Conservation (phyloP, 257 asterid species). For the Cordia subcordata region DNA sequence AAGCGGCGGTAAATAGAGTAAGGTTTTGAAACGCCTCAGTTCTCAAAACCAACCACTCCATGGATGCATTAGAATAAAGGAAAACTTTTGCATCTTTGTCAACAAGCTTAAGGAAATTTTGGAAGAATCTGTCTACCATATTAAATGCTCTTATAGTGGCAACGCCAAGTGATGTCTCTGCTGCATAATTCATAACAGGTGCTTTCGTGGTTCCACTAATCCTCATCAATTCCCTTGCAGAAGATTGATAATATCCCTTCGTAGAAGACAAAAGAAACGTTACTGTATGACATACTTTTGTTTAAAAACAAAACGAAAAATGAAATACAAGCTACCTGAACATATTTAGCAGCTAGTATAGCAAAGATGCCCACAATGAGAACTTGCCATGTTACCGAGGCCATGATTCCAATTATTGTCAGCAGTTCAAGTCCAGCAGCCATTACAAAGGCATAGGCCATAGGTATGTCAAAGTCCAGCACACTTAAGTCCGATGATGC, state of each 20-base stretch:
- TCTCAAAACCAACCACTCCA: constrained; percentile 72
- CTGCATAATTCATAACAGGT: constrained; percentile 65
- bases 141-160: constrained; percentile 63
- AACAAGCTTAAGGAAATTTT: constrained; percentile 51
- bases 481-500: constrained; percentile 75
- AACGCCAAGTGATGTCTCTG: constrained; percentile 77
- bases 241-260: constrained; percentile 69
- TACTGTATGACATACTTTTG: neutral
- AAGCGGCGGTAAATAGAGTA: constrained; percentile 57
- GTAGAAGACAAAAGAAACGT: constrained; percentile 1
- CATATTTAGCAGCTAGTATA: constrained; percentile 47
- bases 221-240: constrained; percentile 77
- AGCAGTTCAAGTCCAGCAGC: constrained; percentile 41
- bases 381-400: constrained; percentile 74
- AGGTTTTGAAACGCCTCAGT: constrained; percentile 68
- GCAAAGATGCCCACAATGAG: constrained; percentile 69
- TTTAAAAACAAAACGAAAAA: neutral
- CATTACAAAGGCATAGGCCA: constrained; percentile 33
- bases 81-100: constrained; percentile 68
- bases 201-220: constrained; percentile 86
- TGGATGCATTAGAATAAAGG: constrained; percentile 52
- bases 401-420: constrained; percentile 51
- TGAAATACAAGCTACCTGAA: constrained; percentile 38
- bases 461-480: constrained; percentile 64
- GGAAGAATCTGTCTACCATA: constrained; percentile 43